These are phyloP conservation scores for Diplosphaera chodatii DNA, from an alignment of 139 green algal species.

Conservation along the genomic window DNA sequence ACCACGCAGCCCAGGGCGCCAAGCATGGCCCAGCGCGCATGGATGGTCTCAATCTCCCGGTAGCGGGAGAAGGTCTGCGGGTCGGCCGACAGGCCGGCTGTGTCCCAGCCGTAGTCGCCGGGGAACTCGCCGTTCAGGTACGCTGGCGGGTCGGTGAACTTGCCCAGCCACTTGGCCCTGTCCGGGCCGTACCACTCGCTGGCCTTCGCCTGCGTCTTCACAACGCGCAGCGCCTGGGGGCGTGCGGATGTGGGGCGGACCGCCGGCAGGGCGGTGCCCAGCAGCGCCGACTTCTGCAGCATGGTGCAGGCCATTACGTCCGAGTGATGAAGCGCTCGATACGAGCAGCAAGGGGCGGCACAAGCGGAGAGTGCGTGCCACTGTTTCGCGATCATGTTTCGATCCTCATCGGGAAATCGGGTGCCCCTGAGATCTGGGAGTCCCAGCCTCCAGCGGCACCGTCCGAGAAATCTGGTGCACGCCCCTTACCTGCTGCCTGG, in stretches of 20 bases:
- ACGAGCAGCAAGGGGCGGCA: neutral
- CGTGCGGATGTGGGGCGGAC: too few relatives aligned
- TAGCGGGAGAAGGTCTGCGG: slow-evolving; percentile 70
- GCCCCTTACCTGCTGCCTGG: too few relatives aligned
- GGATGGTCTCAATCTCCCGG: slow-evolving; percentile 80
- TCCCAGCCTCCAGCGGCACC: too few relatives aligned
- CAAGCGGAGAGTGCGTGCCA: neutral
- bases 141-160: slow-evolving; percentile 64
- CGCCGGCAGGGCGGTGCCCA: neutral
- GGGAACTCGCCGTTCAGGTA: slow-evolving; percentile 52
- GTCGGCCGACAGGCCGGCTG: slow-evolving; percentile 78
- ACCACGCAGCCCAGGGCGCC: slow-evolving; percentile 84
- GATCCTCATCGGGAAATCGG: neutral
- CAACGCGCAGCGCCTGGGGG: neutral
- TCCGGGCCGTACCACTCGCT: slow-evolving; percentile 71
- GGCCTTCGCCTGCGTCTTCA: slow-evolving; percentile 1
- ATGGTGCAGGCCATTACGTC: neutral
- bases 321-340: neutral
- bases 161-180: slow-evolving; percentile 80
- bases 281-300: neutral
- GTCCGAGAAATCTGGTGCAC: too few relatives aligned
- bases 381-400: neutral
- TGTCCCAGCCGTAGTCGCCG: slow-evolving; percentile 68
- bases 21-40: slow-evolving; percentile 83
- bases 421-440: too few relatives aligned